Evolutionary conservation across 805 yeast species (phyloP), one percentile per base, ranked within the genome.

Genomic region (Metschnikowia baotianmanensis): DNA sequence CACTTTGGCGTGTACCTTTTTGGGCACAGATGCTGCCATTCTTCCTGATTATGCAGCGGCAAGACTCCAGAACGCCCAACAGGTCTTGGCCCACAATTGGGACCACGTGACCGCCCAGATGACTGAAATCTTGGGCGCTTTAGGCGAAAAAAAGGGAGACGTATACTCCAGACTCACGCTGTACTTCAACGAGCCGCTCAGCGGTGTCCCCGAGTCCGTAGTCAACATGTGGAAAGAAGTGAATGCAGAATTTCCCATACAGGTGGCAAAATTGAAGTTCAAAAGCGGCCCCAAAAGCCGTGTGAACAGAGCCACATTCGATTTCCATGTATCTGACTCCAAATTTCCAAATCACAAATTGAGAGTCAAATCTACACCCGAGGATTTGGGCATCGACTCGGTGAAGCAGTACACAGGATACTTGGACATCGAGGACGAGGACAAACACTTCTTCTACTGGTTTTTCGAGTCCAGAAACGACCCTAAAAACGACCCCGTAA

Each of bases 381-480:
- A 45, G 16, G 45, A 41, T 10, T 74, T 90, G 51, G 95, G 95
- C 16, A 67, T 90, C 42, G 98, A 91, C 66, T 63, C 72, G 6
- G 96, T 87, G 36, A 79, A 83, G 57, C 96, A 88, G 63, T 82
- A 78, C 60, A 73, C 90, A 27, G 96, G 96, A 40, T 88, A 88
- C 64, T 77, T 88, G 59, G 96, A 88, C 62, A 79, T 85, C 35
- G 78, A 72, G 44, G 83, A 79, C 37, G 88, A 82, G 52, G 96
- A 87, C 51, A 90, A 89, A 67, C 95, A 86, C 63, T 82, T 90
- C 61, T 91, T 90, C 63, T 91, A 82, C 71, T 89, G 95, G 96
- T 82, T 83, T 56, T 91, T 91, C 53, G 98, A 90, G 65, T 83
- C 95, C 37, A 80, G 55, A 9, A 70, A 73, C 48, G 70, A 66